These are phyloP conservation scores for Stylosanthes scabra DNA, from an alignment of 331 rosid genomes.

Conservation along the genomic window DNA sequence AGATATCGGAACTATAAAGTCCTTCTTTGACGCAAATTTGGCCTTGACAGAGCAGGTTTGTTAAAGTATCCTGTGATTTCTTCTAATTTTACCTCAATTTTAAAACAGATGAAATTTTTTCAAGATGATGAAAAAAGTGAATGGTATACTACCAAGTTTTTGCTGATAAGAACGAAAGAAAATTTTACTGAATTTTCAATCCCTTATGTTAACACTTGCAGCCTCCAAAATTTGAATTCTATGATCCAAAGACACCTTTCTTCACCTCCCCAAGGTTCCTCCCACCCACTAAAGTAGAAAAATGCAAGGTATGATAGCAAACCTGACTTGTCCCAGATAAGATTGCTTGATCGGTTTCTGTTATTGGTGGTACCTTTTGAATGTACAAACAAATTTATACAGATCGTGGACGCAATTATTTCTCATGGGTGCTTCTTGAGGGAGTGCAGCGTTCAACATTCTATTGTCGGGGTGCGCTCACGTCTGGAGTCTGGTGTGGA, in stretches of 20 bases:
- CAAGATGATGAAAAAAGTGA: too few relatives aligned
- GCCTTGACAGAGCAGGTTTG: constrained; percentile 87
- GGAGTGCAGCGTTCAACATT: constrained; percentile 85
- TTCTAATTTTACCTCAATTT: too few relatives aligned
- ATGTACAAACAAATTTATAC: constrained; percentile 36
- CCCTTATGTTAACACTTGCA: too few relatives aligned
- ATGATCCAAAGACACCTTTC: constrained; percentile 97
- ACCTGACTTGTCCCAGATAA: constrained; percentile 22
- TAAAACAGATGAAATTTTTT: too few relatives aligned
- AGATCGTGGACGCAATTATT: constrained; percentile 88
- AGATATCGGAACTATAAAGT: constrained; percentile 91
- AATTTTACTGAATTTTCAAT: constrained; percentile 37
- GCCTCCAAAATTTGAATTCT: constrained; percentile 88
- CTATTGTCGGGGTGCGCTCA: constrained; percentile 92
- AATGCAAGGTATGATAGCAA: constrained; percentile 79
- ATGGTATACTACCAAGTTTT: not conserved
- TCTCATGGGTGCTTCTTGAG: constrained; percentile 98
- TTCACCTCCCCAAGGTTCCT: constrained; percentile 96
- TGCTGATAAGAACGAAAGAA: constrained; percentile 17
- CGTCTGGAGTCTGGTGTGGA: constrained; percentile 90
- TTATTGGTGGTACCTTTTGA: constrained; percentile 32
- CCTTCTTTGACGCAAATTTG: constrained; percentile 87
- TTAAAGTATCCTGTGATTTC: constrained; percentile 3
- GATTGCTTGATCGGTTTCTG: constrained; percentile 16
- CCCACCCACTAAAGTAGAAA: constrained; percentile 95